Conservation (phyloP, 1,139 yeast genomes). For the Suhomyces bolitotheri region DNA sequence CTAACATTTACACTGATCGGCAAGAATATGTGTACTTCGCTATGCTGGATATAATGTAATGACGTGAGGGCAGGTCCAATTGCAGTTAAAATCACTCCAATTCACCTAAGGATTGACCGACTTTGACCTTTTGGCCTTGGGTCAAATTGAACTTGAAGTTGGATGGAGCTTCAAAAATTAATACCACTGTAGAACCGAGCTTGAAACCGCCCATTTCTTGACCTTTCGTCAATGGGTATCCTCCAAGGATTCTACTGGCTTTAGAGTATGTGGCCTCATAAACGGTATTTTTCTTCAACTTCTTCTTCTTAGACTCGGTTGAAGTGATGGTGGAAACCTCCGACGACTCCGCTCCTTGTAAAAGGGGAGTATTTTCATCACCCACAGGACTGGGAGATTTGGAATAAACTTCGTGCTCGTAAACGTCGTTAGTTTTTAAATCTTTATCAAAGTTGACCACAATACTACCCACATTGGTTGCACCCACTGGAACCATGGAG, state of each 20-base stretch:
- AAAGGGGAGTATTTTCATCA: conserved; percentile 38
- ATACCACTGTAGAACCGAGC: conserved; percentile 91
- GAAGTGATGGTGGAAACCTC: conserved; percentile 19
- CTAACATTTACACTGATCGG: too few species aligned
- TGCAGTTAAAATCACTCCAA: conserved; percentile 25
- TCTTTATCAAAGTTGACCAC: conserved; percentile 90
- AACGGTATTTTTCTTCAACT: conserved; percentile 72
- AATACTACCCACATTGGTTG: conserved; percentile 97
- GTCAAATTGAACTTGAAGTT: conserved; percentile 68
- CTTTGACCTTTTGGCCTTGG: conserved; percentile 73
- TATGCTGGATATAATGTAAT: too few species aligned
- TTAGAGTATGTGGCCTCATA: conserved; percentile 91
- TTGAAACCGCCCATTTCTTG: conserved; percentile 97
- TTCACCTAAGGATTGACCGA: conserved; percentile 82
- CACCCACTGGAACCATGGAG: conserved; percentile 99
- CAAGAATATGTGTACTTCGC: too few species aligned
- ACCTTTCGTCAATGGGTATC: conserved; percentile 86
- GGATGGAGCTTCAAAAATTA: conserved; percentile 93
- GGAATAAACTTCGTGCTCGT: conserved; percentile 54
- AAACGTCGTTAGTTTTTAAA: conserved; percentile 75
- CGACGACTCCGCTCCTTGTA: conserved; percentile 13
- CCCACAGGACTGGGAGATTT: conserved; percentile 12
- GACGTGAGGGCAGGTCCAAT: too few species aligned
- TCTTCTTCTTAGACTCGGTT: conserved; percentile 24
- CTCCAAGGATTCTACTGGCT: conserved; percentile 79